Conservation (phyloP, 1,139 yeast species). For the Debaryomyces fabryi region DNA sequence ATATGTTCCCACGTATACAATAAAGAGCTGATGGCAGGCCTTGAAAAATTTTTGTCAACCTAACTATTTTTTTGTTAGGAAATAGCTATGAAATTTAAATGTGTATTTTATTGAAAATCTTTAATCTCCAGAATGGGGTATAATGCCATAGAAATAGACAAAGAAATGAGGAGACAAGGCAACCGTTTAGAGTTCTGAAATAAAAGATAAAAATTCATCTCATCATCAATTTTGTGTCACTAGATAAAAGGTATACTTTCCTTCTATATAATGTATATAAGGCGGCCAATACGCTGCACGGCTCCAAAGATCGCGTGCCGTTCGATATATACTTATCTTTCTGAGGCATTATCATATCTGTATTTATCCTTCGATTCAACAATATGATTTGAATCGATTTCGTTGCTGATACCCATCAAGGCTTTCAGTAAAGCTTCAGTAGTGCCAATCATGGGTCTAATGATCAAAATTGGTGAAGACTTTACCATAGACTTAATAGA, state of each 20-base stretch:
- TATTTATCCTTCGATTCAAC: conserved; percentile 43
- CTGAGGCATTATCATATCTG: conserved; percentile 13
- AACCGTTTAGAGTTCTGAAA: background rate
- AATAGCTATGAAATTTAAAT: background rate
- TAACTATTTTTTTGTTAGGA: background rate
- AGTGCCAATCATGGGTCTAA: conserved; percentile 89
- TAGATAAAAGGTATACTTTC: conserved; percentile 2
- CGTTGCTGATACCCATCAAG: conserved; percentile 81
- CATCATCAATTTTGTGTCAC: conserved; percentile 7
- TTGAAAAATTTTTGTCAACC: background rate
- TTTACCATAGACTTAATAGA: conserved; percentile 70
- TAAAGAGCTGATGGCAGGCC: background rate
- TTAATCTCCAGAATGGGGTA: background rate
- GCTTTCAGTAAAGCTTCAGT: conserved; percentile 88
- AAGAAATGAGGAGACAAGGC: background rate
- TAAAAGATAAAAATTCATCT: background rate
- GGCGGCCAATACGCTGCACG: conserved; percentile 1
- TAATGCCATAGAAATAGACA: background rate
- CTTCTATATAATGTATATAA: conserved; percentile 2
- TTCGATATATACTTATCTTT: background rate
- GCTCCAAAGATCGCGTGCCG: conserved; percentile 4
- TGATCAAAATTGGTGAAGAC: conserved; percentile 77
- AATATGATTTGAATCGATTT: conserved; percentile 62
- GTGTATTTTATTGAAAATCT: background rate
- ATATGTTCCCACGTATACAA: background rate